A percentile compares a stretch with the other conserved stretches of the same genome.
phyloP scores from a whole-genome alignment of 1,284 basidiomycete genomes.

The Schizophyllum commune region DNA sequence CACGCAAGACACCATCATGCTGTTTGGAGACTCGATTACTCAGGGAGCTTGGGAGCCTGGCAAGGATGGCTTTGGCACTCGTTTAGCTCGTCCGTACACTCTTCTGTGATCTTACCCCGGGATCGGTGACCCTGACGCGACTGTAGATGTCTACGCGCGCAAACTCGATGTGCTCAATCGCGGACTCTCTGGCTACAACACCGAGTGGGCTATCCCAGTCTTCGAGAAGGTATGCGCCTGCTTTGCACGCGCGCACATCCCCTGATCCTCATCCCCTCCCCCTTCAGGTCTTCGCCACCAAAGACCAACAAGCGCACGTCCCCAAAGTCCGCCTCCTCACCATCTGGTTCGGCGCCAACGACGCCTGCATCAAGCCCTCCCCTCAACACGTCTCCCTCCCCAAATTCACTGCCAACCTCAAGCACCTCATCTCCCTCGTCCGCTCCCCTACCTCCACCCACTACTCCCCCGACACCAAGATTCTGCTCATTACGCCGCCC shows the following conservation, averaged over 20 bases:
- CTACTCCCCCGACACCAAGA: conserved; percentile 67
- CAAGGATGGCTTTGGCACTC: conserved; percentile 48
- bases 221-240: conserved; percentile 55
- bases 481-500: conserved; percentile 80
- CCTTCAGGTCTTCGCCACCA: conserved; percentile 46
- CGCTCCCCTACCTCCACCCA: conserved; percentile 52
- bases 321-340: conserved; percentile 67
- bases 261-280: background rate
- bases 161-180: conserved; percentile 81
- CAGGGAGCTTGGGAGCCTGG: conserved; percentile 51
- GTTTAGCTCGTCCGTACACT: conserved; percentile 44
- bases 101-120: conserved; percentile 4
- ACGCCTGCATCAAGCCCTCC: conserved; percentile 54
- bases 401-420: conserved; percentile 62
- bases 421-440: conserved; percentile 54
- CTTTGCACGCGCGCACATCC: background rate
- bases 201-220: conserved; percentile 74
- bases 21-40: conserved; percentile 75
- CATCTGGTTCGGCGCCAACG: conserved; percentile 90
- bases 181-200: conserved; percentile 76
- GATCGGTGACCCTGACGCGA: background rate
- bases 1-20: conserved; percentile 57
- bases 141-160: conserved; percentile 63
- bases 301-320: conserved; percentile 36
- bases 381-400: conserved; percentile 66